Evolutionary conservation across 1,284 basidiomycete genomes (phyloP).

Genomic region (Mycena sp.): DNA sequence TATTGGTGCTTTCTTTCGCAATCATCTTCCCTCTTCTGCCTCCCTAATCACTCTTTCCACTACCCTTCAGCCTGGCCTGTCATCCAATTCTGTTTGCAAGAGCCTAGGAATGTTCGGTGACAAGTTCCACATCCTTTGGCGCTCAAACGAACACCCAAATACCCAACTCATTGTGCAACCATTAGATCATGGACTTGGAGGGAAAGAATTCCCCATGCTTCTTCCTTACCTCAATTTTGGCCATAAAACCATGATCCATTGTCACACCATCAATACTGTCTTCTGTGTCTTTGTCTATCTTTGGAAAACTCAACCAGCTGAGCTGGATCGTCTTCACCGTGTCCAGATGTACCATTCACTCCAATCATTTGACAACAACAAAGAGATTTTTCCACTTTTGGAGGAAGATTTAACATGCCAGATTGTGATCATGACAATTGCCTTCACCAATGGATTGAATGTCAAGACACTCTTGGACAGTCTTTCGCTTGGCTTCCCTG

Average conservation of each 20-base stretch:
- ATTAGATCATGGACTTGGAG: too few relatives aligned
- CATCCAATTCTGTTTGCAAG: not conserved
- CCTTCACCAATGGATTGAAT: constrained; percentile 15
- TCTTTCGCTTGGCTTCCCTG: constrained; percentile 10
- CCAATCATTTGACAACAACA: constrained; percentile 2
- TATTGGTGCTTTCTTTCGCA: constrained; percentile 15
- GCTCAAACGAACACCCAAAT: constrained; percentile 28
- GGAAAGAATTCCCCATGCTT: not conserved
- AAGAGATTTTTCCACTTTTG: constrained; percentile 3
- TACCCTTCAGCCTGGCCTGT: constrained; percentile 12
- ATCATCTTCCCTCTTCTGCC: not conserved
- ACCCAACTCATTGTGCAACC: constrained; percentile 8
- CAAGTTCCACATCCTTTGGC: constrained; percentile 14
- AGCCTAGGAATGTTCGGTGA: constrained; percentile 4
- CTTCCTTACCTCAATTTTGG: constrained; percentile 6
- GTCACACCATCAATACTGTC: not conserved
- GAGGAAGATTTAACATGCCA: constrained; percentile 12
- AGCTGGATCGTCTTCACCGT: not conserved
- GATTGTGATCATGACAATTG: constrained; percentile 10
- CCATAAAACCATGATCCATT: constrained; percentile 5
- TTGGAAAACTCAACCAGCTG: not conserved
- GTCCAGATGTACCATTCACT: constrained; percentile 13
- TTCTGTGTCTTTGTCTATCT: constrained; percentile 13
- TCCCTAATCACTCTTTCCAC: constrained; percentile 17
- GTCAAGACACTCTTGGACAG: not conserved